Conservation (phyloP, 768 basidiomycete species). For the Tulasnella sp. region DNA sequence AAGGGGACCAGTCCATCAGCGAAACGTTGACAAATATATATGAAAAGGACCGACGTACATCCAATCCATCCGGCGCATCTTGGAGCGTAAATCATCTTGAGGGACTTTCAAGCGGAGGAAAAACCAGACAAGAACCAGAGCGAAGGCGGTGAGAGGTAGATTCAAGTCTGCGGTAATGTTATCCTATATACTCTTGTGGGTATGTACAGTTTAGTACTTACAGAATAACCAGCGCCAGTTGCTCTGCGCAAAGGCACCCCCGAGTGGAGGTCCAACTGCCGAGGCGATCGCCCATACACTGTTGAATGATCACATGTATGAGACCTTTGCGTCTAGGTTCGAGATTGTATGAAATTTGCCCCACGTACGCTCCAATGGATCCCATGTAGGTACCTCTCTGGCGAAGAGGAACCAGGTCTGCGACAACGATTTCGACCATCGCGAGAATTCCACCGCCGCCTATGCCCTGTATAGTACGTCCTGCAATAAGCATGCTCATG, state of each 20-base stretch:
- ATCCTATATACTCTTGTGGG: no score
- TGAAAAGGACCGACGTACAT: conserved; percentile 11
- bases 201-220: background rate
- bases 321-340: conserved; percentile 10
- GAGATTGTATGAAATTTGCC: conserved; percentile 8
- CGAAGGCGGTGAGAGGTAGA: conserved; percentile 25
- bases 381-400: conserved; percentile 42
- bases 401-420: conserved; percentile 44
- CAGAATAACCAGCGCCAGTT: conserved; percentile 27
- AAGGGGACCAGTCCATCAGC: no score
- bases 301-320: conserved; percentile 28
- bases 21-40: no score
- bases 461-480: conserved; percentile 36
- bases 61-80: conserved; percentile 28
- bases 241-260: conserved; percentile 30
- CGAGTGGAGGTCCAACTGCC: conserved; percentile 24
- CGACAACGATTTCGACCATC: conserved; percentile 38
- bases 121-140: conserved; percentile 12
- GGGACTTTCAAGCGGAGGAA: conserved; percentile 12
- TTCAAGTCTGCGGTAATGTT: conserved; percentile 25
- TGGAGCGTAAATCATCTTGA: conserved; percentile 16
- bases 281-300: conserved; percentile 38
- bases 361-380: conserved; percentile 39
- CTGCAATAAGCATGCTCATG: conserved; percentile 43
- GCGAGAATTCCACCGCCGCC: conserved; percentile 37